Base-by-base conservation (phyloP, 352 stramenopile genomes). In the Globisporangium paddicum region DNA sequence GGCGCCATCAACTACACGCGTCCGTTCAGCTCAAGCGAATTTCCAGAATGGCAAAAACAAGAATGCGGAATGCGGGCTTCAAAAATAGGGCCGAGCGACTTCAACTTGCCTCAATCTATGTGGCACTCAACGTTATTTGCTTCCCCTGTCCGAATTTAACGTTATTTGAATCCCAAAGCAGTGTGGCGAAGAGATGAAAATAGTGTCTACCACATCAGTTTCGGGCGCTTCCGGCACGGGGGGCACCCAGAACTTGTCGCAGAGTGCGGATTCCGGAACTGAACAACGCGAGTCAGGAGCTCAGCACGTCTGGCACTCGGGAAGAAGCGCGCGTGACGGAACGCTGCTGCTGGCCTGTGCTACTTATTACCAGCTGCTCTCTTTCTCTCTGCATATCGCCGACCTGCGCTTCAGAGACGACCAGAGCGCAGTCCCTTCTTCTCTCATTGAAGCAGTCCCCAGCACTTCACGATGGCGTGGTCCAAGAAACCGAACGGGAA, bases 401-500 rank as follows among this genome's bases (percentile, higher is more conserved):
- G 16, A 18, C 38, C 14, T 21, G 4, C 38, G 38, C 16, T 18
- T 19, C 18, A 44, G 16, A 19, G 5, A 18, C 37, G 13, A 21
- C 7, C n/a, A 18, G 21, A 6, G 38, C 38, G 3, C 35, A 41
- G 23, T 16, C 18, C 16, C 46, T 11, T 23, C 47, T 54, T 41
- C 18, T 23, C 46, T 11, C 35, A 26, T 54, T 41, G 28, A 41
- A 52, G 25, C 16, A 25, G 30, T n/a, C 13, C 8, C 2, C 13
- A 41, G 28, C 40, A 19, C 26, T 13, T 18, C 25, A 26, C 44
- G 23, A 65, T 65, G 59, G 41, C 52, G 25, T 51, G 59, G 16
- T 60, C 59, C 23, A 60, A 56, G 40, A 23, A 14, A 44, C 38
- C 59, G 18, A 56, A 35, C n/a, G 48, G 48, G 23, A 55, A 44